These are phyloP conservation scores for Xerocomus brunneocitrinus DNA, from an alignment of 768 basidiomycete species.

Conservation along the genomic window DNA sequence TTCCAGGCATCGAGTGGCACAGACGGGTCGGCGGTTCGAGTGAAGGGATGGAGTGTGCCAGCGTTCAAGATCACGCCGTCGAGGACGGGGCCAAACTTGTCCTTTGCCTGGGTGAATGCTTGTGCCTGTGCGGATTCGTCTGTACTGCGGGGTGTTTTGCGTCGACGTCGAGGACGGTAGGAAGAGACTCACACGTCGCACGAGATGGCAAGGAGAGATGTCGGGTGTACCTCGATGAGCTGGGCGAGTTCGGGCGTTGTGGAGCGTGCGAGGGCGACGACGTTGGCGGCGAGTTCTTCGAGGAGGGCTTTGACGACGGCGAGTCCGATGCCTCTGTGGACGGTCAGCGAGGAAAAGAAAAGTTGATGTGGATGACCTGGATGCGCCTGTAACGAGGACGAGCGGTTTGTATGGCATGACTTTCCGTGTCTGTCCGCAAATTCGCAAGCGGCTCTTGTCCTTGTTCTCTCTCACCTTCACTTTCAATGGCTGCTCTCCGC, in stretches of 20 bases:
- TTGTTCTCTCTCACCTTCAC: conserved; percentile 14
- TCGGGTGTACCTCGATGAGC: conserved; percentile 38
- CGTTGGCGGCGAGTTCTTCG: conserved; percentile 54
- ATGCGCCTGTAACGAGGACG: conserved; percentile 82
- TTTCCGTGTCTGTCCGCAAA: conserved; percentile 28
- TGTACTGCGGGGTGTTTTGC: conserved; percentile 41
- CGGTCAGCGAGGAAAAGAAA: conserved; percentile 4
- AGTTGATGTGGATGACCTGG: conserved; percentile 44
- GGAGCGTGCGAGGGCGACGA: conserved; percentile 75
- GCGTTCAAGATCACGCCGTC: conserved; percentile 85
- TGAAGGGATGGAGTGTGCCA: conserved; percentile 68
- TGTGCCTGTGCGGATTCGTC: conserved; percentile 49
- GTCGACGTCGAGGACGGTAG: not conserved
- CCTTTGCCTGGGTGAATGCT: conserved; percentile 51
- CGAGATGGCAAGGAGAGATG: conserved; percentile 47
- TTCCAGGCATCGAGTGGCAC: conserved; percentile 60
- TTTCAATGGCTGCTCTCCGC: conserved; percentile 53
- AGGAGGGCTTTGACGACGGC: conserved; percentile 69
- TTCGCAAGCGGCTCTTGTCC: conserved; percentile 6
- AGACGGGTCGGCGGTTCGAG: conserved; percentile 48
- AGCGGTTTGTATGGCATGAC: conserved; percentile 37
- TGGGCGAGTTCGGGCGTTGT: conserved; percentile 57
- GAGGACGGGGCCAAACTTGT: conserved; percentile 52
- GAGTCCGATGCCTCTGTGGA: conserved; percentile 69
- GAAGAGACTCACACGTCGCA: conserved; percentile 69